These are phyloP conservation scores for Claviceps monticola DNA, from an alignment of 2,329 filamentous ascomycete genomes.

Conservation along the genomic window DNA sequence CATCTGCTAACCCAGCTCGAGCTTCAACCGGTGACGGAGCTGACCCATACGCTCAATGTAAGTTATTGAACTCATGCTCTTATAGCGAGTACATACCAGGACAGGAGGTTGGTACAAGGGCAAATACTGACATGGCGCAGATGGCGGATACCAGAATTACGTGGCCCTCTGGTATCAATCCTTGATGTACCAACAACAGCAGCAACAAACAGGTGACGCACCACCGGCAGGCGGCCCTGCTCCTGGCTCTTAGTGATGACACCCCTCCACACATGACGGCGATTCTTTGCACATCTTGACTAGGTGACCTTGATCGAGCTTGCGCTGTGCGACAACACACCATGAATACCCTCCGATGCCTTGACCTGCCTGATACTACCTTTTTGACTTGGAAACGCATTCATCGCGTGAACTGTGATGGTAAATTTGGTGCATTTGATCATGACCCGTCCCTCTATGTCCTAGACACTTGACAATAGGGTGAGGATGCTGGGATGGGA, in stretches of 20 bases:
- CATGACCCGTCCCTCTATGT: constrained; percentile 2
- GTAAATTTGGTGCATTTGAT: constrained; percentile 12
- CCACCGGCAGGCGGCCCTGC: constrained; percentile 21
- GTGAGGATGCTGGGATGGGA: background rate
- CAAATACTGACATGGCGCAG: constrained; percentile 22
- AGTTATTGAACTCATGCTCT: constrained; percentile 15
- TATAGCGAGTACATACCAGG: background rate
- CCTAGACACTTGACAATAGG: background rate
- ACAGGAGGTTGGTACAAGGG: too few species aligned
- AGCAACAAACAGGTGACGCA: constrained; percentile 24
- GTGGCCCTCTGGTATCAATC: constrained; percentile 71
- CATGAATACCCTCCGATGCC: constrained; percentile 14
- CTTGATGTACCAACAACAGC: constrained; percentile 30
- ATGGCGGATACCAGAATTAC: constrained; percentile 74
- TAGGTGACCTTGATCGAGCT: constrained; percentile 21
- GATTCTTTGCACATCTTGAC: constrained; percentile 12
- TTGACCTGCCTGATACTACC: constrained; percentile 20
- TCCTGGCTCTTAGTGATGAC: constrained; percentile 23
- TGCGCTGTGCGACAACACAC: constrained; percentile 4
- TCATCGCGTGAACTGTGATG: constrained; percentile 14
- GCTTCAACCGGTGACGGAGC: constrained; percentile 35
- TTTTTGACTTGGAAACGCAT: constrained; percentile 11
- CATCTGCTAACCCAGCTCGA: constrained; percentile 28
- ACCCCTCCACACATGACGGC: constrained; percentile 2
- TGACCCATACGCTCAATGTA: constrained; percentile 66